phyloP scores from a whole-genome alignment of 257 asterid species.

The Solanum pimpinellifolium region DNA sequence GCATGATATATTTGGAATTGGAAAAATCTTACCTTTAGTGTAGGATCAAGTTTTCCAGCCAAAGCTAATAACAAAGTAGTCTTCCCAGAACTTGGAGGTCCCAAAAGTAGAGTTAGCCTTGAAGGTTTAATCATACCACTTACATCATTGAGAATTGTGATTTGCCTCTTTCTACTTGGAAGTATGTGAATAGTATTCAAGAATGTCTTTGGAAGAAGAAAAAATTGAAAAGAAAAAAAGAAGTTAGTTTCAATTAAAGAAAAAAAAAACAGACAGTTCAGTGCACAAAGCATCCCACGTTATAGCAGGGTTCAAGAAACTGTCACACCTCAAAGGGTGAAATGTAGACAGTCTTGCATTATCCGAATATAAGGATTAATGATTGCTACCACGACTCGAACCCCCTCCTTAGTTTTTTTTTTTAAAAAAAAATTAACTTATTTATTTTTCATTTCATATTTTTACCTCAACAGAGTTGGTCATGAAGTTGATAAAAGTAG shows the following conservation, averaged over 20 bases:
- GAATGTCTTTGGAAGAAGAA: neutral
- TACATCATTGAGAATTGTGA: slow-evolving; percentile 46
- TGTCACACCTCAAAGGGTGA: neutral
- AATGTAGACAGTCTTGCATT: neutral
- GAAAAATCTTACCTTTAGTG: slow-evolving; percentile 22
- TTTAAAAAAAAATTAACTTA: neutral
- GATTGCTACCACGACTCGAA: neutral
- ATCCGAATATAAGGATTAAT: neutral
- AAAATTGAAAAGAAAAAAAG: neutral
- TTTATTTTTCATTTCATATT: neutral
- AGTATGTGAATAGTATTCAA: slow-evolving; percentile 24
- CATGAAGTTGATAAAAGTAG: neutral
- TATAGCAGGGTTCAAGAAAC: neutral
- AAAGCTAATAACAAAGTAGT: slow-evolving; percentile 40
- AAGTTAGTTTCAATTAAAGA: neutral
- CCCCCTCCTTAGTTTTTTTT: neutral
- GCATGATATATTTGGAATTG: neutral
- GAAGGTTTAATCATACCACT: slow-evolving; percentile 60
- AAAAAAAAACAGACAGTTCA: neutral
- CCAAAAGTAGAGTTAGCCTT: slow-evolving; percentile 8
- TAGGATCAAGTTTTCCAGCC: slow-evolving; percentile 55
- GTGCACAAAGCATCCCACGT: neutral
- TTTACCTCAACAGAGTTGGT: neutral
- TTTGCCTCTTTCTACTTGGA: slow-evolving; percentile 36
- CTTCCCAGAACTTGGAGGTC: slow-evolving; percentile 1